These are phyloP conservation scores for Parafenestella ontariensis DNA, from an alignment of 2,329 filamentous ascomycete species.

Conservation along the genomic window DNA sequence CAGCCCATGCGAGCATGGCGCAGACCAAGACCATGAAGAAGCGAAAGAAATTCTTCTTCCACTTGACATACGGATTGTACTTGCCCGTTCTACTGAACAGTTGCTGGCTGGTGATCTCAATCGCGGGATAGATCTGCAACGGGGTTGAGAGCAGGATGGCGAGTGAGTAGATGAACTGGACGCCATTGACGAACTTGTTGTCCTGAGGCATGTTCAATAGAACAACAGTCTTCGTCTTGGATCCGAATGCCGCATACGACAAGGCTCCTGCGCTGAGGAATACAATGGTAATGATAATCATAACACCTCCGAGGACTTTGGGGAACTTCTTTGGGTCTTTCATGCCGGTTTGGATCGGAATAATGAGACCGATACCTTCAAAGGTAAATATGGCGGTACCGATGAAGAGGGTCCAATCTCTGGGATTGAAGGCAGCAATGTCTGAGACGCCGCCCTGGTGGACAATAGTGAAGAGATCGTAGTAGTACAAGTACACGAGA, in stretches of 20 bases:
- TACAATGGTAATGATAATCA: conserved; percentile 91
- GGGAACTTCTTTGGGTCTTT: conserved; percentile 89
- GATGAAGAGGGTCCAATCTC: conserved; percentile 96
- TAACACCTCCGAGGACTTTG: conserved; percentile 83
- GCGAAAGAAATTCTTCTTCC: conserved; percentile 98
- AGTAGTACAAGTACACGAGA: conserved; percentile 93
- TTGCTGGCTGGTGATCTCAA: conserved; percentile 93
- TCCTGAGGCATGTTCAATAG: conserved; percentile 96
- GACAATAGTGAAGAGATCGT: conserved; percentile 84
- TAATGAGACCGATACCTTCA: conserved; percentile 95
- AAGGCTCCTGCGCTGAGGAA: conserved; percentile 92
- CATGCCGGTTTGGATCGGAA: conserved; percentile 98
- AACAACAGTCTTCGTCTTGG: conserved; percentile 93
- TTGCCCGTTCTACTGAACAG: conserved; percentile 94
- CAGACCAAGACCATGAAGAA: conserved; percentile 92
- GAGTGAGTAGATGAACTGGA: conserved; percentile 96
- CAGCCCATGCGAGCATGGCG: conserved; percentile 86
- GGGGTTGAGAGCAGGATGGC: conserved; percentile 97
- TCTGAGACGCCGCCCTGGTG: conserved; percentile 77
- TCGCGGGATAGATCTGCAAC: conserved; percentile 95
- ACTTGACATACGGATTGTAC: conserved; percentile 98
- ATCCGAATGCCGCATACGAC: conserved; percentile 95
- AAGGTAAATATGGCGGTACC: conserved; percentile 99
- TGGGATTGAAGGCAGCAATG: conserved; percentile 86
- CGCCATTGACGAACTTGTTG: conserved; percentile 90